These are phyloP conservation scores for Fusarium buxicola DNA, from an alignment of 2,329 filamentous ascomycete species.

Conservation along the genomic window DNA sequence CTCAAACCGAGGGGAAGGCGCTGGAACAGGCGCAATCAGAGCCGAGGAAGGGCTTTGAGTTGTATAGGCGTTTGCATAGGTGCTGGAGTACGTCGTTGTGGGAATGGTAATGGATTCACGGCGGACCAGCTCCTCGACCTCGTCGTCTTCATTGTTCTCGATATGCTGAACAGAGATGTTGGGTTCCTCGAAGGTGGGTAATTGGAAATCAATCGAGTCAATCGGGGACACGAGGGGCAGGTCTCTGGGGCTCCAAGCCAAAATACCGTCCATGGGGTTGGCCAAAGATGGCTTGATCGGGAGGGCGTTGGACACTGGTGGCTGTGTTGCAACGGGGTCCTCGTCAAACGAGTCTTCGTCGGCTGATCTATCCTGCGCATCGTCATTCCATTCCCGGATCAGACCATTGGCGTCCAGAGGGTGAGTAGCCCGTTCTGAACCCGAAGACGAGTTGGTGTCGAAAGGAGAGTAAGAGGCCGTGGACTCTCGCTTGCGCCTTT, in stretches of 20 bases:
- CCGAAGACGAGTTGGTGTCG: slow-evolving; percentile 36
- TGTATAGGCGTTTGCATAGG: slow-evolving; percentile 30
- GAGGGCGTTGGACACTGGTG: slow-evolving; percentile 15
- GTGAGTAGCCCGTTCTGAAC: slow-evolving; percentile 35
- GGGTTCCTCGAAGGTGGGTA: slow-evolving; percentile 43
- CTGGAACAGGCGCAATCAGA: slow-evolving; percentile 41
- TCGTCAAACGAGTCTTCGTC: slow-evolving; percentile 34
- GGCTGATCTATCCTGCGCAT: slow-evolving; percentile 29
- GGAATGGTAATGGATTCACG: slow-evolving; percentile 32
- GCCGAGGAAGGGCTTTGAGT: slow-evolving; percentile 42
- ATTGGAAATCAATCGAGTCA: slow-evolving; percentile 49
- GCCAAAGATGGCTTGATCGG: slow-evolving; percentile 25
- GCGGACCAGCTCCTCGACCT: slow-evolving; percentile 47
- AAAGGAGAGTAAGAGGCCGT: slow-evolving; percentile 30
- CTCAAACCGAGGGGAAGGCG: slow-evolving; percentile 56
- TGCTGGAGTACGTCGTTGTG: slow-evolving; percentile 30
- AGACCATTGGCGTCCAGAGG: slow-evolving; percentile 15
- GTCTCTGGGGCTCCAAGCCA: slow-evolving; percentile 39
- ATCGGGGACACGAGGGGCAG: slow-evolving; percentile 48
- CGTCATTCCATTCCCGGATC: slow-evolving; percentile 25
- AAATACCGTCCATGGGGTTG: slow-evolving; percentile 23
- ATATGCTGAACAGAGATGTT: slow-evolving; percentile 20
- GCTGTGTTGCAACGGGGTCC: slow-evolving; percentile 12
- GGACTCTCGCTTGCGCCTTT: slow-evolving; percentile 51
- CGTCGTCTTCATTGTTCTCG: slow-evolving; percentile 39